These are phyloP conservation scores for Diversispora epigaea DNA, from an alignment of 192 early-diverging fungal species.

Conservation along the genomic window DNA sequence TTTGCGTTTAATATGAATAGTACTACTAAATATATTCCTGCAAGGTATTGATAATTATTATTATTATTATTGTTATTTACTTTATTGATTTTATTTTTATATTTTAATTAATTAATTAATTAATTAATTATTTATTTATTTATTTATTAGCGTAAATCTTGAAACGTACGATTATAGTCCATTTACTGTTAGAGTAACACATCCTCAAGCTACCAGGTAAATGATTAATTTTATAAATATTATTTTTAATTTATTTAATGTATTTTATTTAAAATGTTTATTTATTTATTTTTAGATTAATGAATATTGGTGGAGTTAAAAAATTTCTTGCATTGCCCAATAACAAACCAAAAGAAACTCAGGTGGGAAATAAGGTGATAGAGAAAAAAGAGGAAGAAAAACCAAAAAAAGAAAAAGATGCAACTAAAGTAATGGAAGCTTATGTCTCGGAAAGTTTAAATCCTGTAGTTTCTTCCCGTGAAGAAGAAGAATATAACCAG, in stretches of 20 bases:
- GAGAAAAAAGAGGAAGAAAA: conserved; percentile 40
- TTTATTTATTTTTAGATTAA: conserved; percentile 18
- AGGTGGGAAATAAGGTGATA: conserved; percentile 35
- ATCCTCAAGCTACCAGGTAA: conserved; percentile 2
- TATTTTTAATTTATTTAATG: background rate
- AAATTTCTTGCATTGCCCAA: conserved; percentile 39
- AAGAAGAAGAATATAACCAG: conserved; percentile 60
- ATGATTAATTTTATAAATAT: background rate
- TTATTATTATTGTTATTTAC: background rate
- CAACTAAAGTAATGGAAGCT: conserved; percentile 46
- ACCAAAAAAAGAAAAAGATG: conserved; percentile 44
- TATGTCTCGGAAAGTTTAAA: conserved; percentile 50
- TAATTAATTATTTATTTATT: background rate
- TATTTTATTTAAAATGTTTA: background rate
- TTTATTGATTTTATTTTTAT: background rate
- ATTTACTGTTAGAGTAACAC: conserved; percentile 37
- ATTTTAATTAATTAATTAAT: background rate
- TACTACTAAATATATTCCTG: conserved; percentile 57
- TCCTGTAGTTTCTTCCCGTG: conserved; percentile 49
- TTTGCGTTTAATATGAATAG: conserved; percentile 90
- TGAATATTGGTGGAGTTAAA: conserved; percentile 31
- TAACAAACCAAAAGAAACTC: conserved; percentile 35
- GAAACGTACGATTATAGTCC: conserved; percentile 43
- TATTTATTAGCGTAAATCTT: background rate
- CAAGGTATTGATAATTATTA: background rate